Percentiles rank a stretch among this genome's conserved stretches.
Evolutionary conservation across 2,329 filamentous ascomycete species (phyloP).

Genomic region (Colletotrichum brevisporum): DNA sequence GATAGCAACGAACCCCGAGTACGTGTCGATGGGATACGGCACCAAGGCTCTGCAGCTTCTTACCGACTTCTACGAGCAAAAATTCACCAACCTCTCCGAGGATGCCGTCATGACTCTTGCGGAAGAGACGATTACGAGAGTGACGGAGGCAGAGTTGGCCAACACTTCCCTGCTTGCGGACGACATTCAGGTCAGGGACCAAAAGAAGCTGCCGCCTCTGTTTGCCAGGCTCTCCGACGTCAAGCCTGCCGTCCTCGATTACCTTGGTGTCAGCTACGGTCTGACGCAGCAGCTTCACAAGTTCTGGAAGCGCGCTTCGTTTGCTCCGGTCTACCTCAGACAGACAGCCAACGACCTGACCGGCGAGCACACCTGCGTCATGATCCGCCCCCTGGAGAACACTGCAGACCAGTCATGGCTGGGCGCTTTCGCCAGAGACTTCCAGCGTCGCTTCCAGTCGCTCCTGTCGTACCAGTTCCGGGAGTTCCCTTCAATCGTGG

Average conservation of each 20-base stretch:
- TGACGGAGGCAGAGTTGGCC: slow-evolving; percentile 86
- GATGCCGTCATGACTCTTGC: slow-evolving; percentile 67
- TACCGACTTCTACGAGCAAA: slow-evolving; percentile 93
- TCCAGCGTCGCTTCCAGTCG: slow-evolving; percentile 92
- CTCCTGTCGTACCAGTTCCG: slow-evolving; percentile 95
- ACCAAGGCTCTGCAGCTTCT: slow-evolving; percentile 89
- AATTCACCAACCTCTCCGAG: slow-evolving; percentile 88
- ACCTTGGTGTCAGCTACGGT: slow-evolving; percentile 95
- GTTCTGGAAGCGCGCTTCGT: slow-evolving; percentile 94
- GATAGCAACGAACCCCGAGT: slow-evolving; percentile 97
- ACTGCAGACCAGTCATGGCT: slow-evolving; percentile 85
- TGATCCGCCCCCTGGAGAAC: slow-evolving; percentile 84
- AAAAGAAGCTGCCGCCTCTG: slow-evolving; percentile 90
- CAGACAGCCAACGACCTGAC: slow-evolving; percentile 98
- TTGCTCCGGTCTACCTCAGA: slow-evolving; percentile 91
- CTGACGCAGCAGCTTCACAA: slow-evolving; percentile 89
- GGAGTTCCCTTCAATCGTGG: slow-evolving; percentile 81
- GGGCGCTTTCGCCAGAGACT: slow-evolving; percentile 90
- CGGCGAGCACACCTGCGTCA: slow-evolving; percentile 97
- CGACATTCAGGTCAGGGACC: slow-evolving; percentile 90
- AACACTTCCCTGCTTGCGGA: slow-evolving; percentile 84
- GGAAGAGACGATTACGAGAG: slow-evolving; percentile 76
- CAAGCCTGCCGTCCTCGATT: slow-evolving; percentile 85
- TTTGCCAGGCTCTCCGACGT: slow-evolving; percentile 91
- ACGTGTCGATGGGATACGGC: slow-evolving; percentile 93